A percentile compares a stretch with the other conserved stretches of the same genome.
phyloP scores from a whole-genome alignment of 2,329 filamentous ascomycete species.

The Claviceps digitariae region DNA sequence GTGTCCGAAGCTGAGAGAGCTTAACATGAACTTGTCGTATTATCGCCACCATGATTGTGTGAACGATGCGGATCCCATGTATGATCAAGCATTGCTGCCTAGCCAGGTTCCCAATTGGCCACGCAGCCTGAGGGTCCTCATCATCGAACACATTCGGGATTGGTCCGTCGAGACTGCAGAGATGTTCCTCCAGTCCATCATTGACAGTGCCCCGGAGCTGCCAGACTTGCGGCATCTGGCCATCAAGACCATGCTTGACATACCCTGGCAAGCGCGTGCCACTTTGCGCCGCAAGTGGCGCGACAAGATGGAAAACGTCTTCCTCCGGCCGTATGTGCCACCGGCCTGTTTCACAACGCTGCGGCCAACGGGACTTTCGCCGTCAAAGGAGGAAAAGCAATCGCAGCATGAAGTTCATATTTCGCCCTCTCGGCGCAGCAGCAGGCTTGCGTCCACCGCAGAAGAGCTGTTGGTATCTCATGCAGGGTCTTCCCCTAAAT shows the following conservation, averaged over 20 bases:
- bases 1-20: slow-evolving; percentile 56
- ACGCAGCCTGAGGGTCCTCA: slow-evolving; percentile 51
- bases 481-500: slow-evolving; percentile 8
- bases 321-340: slow-evolving; percentile 35
- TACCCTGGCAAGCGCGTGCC: slow-evolving; percentile 70
- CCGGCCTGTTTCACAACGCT: slow-evolving; percentile 20
- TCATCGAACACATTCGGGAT: slow-evolving; percentile 64
- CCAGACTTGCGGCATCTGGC: slow-evolving; percentile 54
- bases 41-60: slow-evolving; percentile 55
- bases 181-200: slow-evolving; percentile 65
- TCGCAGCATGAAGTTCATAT: slow-evolving; percentile 8
- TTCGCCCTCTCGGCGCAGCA: slow-evolving; percentile 23
- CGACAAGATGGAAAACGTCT: slow-evolving; percentile 53
- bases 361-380: slow-evolving; percentile 6
- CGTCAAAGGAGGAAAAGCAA: slow-evolving; percentile 8
- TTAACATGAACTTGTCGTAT: slow-evolving; percentile 69
- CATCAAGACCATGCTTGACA: slow-evolving; percentile 66
- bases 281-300: slow-evolving; percentile 70
- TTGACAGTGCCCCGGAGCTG: slow-evolving; percentile 54
- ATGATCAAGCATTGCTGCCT: slow-evolving; percentile 50
- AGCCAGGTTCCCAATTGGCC: slow-evolving; percentile 70
- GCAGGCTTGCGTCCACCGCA: slow-evolving; percentile 21
- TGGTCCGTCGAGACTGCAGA: slow-evolving; percentile 58
- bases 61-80: slow-evolving; percentile 62
- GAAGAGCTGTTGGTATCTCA: slow-evolving; percentile 12